These are phyloP conservation scores for Edaphochlamys debaryana DNA, from an alignment of 139 green algal genomes.

Conservation along the genomic window DNA sequence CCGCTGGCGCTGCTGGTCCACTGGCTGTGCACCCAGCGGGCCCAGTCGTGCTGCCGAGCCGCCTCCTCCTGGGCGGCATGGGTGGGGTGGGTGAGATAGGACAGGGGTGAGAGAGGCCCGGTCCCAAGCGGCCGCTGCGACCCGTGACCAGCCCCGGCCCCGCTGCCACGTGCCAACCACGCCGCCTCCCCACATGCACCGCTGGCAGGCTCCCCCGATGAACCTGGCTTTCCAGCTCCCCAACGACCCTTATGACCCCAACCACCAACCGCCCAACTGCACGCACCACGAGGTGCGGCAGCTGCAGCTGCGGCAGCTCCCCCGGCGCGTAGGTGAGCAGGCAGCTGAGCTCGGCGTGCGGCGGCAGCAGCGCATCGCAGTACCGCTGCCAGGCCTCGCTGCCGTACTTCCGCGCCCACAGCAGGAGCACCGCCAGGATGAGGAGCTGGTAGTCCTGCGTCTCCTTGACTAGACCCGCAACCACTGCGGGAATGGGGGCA, in stretches of 20 bases:
- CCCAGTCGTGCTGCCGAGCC: slow-evolving; percentile 35
- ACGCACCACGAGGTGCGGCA: slow-evolving; percentile 34
- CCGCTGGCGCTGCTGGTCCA: slow-evolving; percentile 31
- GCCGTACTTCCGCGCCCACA: slow-evolving; percentile 32
- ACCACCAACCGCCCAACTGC: no score
- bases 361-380: slow-evolving; percentile 23
- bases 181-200: no score
- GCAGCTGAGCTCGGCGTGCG: slow-evolving; percentile 3
- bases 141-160: no score
- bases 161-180: no score
- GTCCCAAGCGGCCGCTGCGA: no score
- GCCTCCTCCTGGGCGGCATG: slow-evolving; percentile 39
- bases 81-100: no score
- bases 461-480: neutral
- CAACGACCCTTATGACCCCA: neutral
- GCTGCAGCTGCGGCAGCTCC: slow-evolving; percentile 19
- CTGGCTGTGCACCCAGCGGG: slow-evolving; percentile 21
- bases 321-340: slow-evolving; percentile 27
- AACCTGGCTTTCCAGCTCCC: neutral
- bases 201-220: no score
- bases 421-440: slow-evolving; percentile 33
- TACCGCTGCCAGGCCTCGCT: slow-evolving; percentile 13
- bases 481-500: neutral
- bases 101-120: no score
- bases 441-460: slow-evolving; percentile 7